These are phyloP conservation scores for Phallus indusiatus DNA, from an alignment of 768 basidiomycete genomes.

Conservation along the genomic window DNA sequence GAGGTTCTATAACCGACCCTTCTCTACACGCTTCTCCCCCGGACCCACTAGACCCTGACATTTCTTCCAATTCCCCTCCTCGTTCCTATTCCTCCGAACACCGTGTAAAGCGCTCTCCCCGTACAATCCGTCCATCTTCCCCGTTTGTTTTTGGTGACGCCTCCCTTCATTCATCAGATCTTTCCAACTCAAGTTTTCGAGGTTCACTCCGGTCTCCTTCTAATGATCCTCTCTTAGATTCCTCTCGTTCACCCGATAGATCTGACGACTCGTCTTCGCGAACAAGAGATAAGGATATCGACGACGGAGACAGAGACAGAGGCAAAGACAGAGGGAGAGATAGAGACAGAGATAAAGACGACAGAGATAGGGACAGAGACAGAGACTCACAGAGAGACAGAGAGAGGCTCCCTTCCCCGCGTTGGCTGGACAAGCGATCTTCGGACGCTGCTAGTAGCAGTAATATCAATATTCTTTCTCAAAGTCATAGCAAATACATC, in stretches of 20 bases:
- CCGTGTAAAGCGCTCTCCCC: slow-evolving; percentile 22
- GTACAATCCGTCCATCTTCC: slow-evolving; percentile 49
- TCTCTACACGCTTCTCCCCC: slow-evolving; percentile 44
- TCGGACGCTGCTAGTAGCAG: not conserved
- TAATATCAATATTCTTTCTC: not conserved
- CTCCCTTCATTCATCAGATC: slow-evolving; percentile 24
- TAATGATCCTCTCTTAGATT: slow-evolving; percentile 25
- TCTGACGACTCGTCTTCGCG: slow-evolving; percentile 5
- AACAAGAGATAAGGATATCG: not conserved
- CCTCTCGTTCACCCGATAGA: slow-evolving; percentile 6
- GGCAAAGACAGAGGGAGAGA: not conserved
- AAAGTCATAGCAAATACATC: not conserved
- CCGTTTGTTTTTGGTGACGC: slow-evolving; percentile 69
- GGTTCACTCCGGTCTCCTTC: slow-evolving; percentile 54
- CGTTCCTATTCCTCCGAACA: slow-evolving; percentile 7
- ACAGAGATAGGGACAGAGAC: not conserved
- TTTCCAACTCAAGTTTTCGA: slow-evolving; percentile 22
- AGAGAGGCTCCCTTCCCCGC: not conserved
- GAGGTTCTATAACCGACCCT: slow-evolving; percentile 79
- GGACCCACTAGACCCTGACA: slow-evolving; percentile 28
- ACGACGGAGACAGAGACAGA: not conserved
- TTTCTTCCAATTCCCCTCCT: slow-evolving; percentile 10
- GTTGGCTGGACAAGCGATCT: not conserved
- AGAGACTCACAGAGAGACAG: not conserved
- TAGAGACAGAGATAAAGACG: too few relatives aligned